These are phyloP conservation scores for Boletales sp. DNA, from an alignment of 768 basidiomycete genomes.

Conservation along the genomic window DNA sequence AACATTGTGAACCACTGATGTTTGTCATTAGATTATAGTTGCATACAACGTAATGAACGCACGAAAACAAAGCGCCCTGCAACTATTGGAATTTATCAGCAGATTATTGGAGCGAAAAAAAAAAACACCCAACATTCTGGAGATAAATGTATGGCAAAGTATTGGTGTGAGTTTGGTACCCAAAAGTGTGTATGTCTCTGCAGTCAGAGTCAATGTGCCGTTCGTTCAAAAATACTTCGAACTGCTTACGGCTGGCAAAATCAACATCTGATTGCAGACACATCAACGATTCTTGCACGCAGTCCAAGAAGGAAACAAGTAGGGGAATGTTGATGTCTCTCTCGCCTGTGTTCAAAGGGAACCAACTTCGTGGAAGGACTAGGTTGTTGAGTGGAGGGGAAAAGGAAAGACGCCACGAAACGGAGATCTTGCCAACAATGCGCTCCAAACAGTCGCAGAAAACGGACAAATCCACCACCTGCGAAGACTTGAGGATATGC, in stretches of 20 bases:
- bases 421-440: slow-evolving; percentile 39
- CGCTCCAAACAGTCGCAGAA: slow-evolving; percentile 52
- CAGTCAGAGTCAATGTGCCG: neutral
- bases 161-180: slow-evolving; percentile 12
- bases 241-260: slow-evolving; percentile 23
- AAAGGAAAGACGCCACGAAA: slow-evolving; percentile 30
- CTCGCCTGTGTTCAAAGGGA: slow-evolving; percentile 23
- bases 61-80: slow-evolving; percentile 47
- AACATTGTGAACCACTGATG: slow-evolving; percentile 29
- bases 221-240: neutral
- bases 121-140: slow-evolving; percentile 41
- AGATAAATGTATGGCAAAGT: slow-evolving; percentile 38
- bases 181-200: slow-evolving; percentile 9
- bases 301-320: slow-evolving; percentile 26
- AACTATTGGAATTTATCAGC: slow-evolving; percentile 31
- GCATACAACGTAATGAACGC: slow-evolving; percentile 16
- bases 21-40: neutral
- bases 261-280: slow-evolving; percentile 29
- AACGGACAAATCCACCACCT: slow-evolving; percentile 43
- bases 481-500: slow-evolving; percentile 33
- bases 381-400: slow-evolving; percentile 37
- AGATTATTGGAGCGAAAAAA: neutral
- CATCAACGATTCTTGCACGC: slow-evolving; percentile 25
- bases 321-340: slow-evolving; percentile 36
- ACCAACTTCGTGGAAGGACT: slow-evolving; percentile 55